A percentile compares a stretch with the other conserved stretches of the same genome.
phyloP scores from a whole-genome alignment of 1,284 basidiomycete genomes.

The Fomitopsis betulina region DNA sequence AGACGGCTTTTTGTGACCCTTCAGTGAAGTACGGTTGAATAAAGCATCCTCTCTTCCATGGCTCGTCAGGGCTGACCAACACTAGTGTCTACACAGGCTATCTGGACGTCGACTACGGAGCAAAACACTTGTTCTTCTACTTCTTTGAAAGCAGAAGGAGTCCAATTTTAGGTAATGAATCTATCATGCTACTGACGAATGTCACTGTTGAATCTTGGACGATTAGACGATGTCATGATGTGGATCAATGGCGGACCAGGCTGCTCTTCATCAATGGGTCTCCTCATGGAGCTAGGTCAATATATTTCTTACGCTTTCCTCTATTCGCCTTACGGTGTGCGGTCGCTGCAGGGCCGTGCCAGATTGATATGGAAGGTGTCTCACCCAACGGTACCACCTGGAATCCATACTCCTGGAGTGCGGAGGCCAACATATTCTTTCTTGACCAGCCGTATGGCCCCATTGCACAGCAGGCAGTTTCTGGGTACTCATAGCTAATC shows the following conservation, averaged over 20 bases:
- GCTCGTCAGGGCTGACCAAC: not conserved
- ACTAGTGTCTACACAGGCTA: slow-evolving; percentile 56
- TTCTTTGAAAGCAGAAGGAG: slow-evolving; percentile 77
- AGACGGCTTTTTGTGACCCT: slow-evolving; percentile 56
- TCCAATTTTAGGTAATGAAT: slow-evolving; percentile 42
- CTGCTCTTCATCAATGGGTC: slow-evolving; percentile 57
- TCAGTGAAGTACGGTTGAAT: slow-evolving; percentile 45
- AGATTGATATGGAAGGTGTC: slow-evolving; percentile 44
- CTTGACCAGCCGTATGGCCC: slow-evolving; percentile 56
- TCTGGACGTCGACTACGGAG: slow-evolving; percentile 53
- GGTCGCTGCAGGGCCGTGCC: slow-evolving; percentile 46
- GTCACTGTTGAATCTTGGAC: not conserved
- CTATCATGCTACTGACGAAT: not conserved
- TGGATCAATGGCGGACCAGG: slow-evolving; percentile 73
- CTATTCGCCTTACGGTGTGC: not conserved
- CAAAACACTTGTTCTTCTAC: slow-evolving; percentile 77
- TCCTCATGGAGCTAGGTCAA: slow-evolving; percentile 50
- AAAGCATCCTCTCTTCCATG: not conserved
- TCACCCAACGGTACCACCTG: slow-evolving; percentile 49
- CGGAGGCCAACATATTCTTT: slow-evolving; percentile 66
- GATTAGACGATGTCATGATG: slow-evolving; percentile 59
- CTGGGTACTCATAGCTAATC: not conserved
- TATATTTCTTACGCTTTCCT: not conserved
- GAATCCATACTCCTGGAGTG: slow-evolving; percentile 65
- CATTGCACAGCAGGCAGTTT: not conserved